Percentiles rank a stretch among this genome's conserved stretches.
These are phyloP conservation scores for Sugiyamaella novakii DNA, from an alignment of 1,139 yeast genomes.

Conservation along the genomic window DNA sequence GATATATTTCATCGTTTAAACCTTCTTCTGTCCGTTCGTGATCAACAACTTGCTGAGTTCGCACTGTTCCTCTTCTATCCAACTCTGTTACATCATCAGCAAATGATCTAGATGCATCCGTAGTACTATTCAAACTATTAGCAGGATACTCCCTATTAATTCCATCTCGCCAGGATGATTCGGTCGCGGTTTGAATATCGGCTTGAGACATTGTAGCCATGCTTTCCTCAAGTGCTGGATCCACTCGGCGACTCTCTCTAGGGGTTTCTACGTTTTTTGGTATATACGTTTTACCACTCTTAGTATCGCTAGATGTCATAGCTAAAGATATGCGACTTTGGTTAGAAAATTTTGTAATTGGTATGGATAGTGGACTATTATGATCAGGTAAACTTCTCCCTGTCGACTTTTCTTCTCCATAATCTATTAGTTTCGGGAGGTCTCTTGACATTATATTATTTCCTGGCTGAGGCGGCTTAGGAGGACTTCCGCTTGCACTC, in stretches of 20 bases:
- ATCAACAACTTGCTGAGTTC: not conserved
- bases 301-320: constrained; percentile 2
- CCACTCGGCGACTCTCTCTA: not conserved
- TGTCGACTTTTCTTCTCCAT: constrained; percentile 6
- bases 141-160: not conserved
- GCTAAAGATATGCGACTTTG: constrained; percentile 10
- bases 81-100: constrained; percentile 1
- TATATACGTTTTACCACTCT: not conserved
- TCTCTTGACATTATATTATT: not conserved
- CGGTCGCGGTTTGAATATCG: constrained; percentile 2
- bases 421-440: constrained; percentile 1
- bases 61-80: not conserved
- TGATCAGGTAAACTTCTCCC: not conserved
- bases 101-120: not conserved
- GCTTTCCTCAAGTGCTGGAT: not conserved
- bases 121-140: not conserved
- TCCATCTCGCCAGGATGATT: constrained; percentile 2
- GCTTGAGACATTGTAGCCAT: not conserved
- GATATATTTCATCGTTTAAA: not conserved
- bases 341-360: constrained; percentile 12
- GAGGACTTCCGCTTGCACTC: constrained; percentile 1
- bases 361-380: not conserved
- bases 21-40: not conserved
- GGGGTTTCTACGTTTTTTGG: not conserved
- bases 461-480: not conserved